These are phyloP conservation scores for Cyberlindnera nakhonratchasimensis DNA, from an alignment of 805 yeast genomes.

Conservation along the genomic window DNA sequence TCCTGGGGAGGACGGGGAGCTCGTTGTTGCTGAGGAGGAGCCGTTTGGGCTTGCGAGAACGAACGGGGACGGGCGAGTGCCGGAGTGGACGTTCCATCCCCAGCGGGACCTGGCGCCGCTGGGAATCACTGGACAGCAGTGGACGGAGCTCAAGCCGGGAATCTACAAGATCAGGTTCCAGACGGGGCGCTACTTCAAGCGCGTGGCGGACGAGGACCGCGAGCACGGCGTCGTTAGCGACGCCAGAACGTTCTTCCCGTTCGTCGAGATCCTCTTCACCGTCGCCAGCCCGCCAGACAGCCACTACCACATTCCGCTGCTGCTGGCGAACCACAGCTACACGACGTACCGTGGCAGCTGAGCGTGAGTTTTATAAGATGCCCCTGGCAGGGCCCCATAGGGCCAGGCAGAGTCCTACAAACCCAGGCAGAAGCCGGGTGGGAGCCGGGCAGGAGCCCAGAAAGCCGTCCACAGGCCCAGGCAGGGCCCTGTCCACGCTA, in stretches of 20 bases:
- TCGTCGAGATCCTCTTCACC: constrained; percentile 73
- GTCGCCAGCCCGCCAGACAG: constrained; percentile 64
- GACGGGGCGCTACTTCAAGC: constrained; percentile 61
- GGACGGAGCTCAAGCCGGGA: constrained; percentile 55
- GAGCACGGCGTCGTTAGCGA: constrained; percentile 26
- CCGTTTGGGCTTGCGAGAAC: constrained; percentile 71
- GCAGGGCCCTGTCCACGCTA: too few species aligned
- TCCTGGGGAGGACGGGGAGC: constrained; percentile 24
- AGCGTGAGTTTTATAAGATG: not conserved
- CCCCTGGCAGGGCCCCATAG: not conserved
- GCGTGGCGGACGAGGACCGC: constrained; percentile 19
- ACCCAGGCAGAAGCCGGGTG: too few species aligned
- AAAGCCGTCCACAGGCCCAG: too few species aligned
- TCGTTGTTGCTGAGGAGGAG: constrained; percentile 29
- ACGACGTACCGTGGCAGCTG: constrained; percentile 78
- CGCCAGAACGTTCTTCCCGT: constrained; percentile 74
- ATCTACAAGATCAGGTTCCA: constrained; percentile 73
- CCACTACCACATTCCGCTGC: constrained; percentile 88
- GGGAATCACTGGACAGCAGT: constrained; percentile 35
- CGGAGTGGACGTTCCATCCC: constrained; percentile 58
- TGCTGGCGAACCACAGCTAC: constrained; percentile 82
- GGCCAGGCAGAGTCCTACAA: too few species aligned
- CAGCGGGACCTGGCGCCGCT: constrained; percentile 21
- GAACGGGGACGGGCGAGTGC: constrained; percentile 76
- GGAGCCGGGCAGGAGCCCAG: too few species aligned